These are phyloP conservation scores for Salix brachista DNA, from an alignment of 345 rosid genomes.

Conservation along the genomic window DNA sequence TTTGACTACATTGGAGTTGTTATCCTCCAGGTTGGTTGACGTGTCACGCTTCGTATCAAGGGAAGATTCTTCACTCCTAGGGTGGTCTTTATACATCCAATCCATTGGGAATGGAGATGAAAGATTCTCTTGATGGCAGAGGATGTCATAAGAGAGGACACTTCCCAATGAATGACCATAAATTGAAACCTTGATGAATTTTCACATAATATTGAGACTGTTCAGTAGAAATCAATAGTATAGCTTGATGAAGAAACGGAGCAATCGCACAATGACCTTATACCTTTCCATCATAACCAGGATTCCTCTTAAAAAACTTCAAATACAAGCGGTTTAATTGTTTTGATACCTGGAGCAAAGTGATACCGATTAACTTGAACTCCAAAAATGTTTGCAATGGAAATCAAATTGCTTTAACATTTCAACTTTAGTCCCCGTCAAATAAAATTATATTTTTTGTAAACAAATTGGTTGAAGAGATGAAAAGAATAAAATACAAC, in stretches of 20 bases:
- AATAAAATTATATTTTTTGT: not conserved
- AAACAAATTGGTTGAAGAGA: not conserved
- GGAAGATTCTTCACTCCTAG: slow-evolving; percentile 37
- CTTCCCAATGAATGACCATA: slow-evolving; percentile 99
- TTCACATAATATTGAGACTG: not conserved
- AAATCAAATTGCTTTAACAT: not conserved
- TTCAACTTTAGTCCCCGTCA: not conserved
- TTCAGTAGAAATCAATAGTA: not conserved
- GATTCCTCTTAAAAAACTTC: slow-evolving; percentile 79
- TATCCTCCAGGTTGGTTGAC: slow-evolving; percentile 24
- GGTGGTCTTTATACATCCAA: slow-evolving; percentile 49
- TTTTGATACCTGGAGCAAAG: slow-evolving; percentile 67
- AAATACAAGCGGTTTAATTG: slow-evolving; percentile 72
- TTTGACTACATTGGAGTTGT: slow-evolving; percentile 21
- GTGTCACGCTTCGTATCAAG: slow-evolving; percentile 16
- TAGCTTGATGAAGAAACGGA: slow-evolving; percentile 18
- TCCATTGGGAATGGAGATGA: slow-evolving; percentile 86
- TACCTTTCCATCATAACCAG: slow-evolving; percentile 97
- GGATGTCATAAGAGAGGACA: slow-evolving; percentile 93
- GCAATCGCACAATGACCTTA: slow-evolving; percentile 13
- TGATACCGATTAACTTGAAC: slow-evolving; percentile 12
- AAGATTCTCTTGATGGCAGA: slow-evolving; percentile 88
- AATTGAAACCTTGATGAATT: slow-evolving; percentile 63
- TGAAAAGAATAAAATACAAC: not conserved
- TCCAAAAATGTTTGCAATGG: slow-evolving; percentile 8